Evolutionary conservation across 1,284 basidiomycete genomes (phyloP).

Genomic region (Marasmius sp.): DNA sequence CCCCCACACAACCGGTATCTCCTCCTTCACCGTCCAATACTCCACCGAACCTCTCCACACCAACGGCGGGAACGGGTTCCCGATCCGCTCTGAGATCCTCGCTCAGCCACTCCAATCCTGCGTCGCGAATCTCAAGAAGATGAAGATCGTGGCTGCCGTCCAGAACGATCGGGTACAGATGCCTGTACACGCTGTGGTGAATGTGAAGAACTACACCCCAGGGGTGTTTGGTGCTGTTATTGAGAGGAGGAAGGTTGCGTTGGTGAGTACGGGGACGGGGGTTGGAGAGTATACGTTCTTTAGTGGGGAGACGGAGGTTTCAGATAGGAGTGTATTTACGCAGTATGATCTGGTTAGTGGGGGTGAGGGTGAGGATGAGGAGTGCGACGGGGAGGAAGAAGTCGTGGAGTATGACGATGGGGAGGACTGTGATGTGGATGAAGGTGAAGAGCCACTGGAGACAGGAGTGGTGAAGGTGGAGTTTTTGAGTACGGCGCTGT

Average conservation of each 20-base stretch:
- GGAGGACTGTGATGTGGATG: no score
- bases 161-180: not conserved
- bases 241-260: not conserved
- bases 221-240: not conserved
- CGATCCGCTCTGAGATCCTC: not conserved
- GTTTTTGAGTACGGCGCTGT: not conserved
- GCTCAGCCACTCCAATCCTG: not conserved
- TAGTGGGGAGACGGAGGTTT: not conserved
- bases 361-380: not conserved
- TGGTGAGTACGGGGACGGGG: not conserved
- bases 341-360: not conserved
- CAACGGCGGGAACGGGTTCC: not conserved
- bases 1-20: not conserved
- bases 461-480: not conserved
- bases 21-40: not conserved
- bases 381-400: no score
- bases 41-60: not conserved
- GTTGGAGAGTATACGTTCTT: not conserved
- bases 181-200: not conserved
- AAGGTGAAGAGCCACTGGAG: no score
- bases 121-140: not conserved
- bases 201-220: not conserved
- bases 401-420: no score
- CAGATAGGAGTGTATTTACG: not conserved
- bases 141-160: not conserved